Conservation (phyloP, 108 stramenopile genomes). For the Cyclostephanos tholiformis region DNA sequence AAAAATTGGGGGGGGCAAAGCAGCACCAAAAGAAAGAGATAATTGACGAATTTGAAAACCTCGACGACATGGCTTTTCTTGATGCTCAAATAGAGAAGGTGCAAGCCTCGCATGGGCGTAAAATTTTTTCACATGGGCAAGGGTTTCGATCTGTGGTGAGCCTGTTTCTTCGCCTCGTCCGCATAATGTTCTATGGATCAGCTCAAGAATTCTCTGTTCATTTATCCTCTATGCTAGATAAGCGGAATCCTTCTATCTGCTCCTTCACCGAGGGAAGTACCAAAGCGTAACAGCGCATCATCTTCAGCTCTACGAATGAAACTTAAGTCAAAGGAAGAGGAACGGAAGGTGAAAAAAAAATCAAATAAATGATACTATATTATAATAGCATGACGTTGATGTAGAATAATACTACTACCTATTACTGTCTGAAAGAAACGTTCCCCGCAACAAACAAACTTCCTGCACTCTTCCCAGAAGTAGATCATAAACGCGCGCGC, state of each 20-base stretch:
- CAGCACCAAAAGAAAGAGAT: conserved; percentile 20
- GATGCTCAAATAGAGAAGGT: conserved; percentile 79
- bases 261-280: conserved; percentile 42
- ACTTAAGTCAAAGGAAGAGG: conserved; percentile 63
- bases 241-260: conserved; percentile 78
- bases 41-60: conserved; percentile 50
- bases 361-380: too few relatives aligned
- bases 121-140: conserved; percentile 63
- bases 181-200: background rate
- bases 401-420: conserved; percentile 3
- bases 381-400: too few relatives aligned
- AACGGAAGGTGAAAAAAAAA: conserved; percentile 60
- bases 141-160: conserved; percentile 65
- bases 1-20: conserved; percentile 52
- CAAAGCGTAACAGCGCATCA: conserved; percentile 46
- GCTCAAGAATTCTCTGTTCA: background rate
- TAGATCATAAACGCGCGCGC: background rate
- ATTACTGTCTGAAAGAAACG: background rate
- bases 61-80: conserved; percentile 88
- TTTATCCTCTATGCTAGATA: background rate
- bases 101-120: conserved; percentile 81
- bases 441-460: background rate
- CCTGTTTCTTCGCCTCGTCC: background rate
- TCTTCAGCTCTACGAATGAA: conserved; percentile 59
- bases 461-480: background rate